Conservation (phyloP, 345 rosid genomes). For the Raphanus sativus region DNA sequence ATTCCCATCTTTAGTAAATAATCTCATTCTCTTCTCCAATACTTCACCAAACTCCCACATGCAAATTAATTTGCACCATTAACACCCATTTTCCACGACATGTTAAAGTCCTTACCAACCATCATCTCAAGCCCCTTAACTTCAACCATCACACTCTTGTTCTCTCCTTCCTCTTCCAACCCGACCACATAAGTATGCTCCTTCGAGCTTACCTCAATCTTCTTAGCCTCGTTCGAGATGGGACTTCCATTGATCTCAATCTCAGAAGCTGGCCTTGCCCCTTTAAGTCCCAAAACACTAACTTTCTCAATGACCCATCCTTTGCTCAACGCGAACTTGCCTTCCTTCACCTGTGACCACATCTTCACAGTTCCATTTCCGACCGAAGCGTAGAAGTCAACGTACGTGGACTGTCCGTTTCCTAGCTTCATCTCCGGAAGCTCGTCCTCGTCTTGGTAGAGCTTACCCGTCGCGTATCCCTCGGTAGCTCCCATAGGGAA, state of each 20-base stretch:
- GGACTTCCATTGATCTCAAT: slow-evolving; percentile 55
- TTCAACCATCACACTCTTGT: slow-evolving; percentile 60
- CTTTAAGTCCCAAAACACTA: slow-evolving; percentile 65
- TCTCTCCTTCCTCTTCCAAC: slow-evolving; percentile 40
- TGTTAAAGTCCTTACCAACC: slow-evolving; percentile 64
- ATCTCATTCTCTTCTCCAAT: slow-evolving; percentile 28
- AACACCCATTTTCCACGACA: slow-evolving; percentile 67
- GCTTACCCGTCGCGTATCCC: slow-evolving; percentile 71
- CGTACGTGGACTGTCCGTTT: slow-evolving; percentile 60
- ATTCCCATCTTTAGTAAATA: background rate
- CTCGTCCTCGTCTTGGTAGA: slow-evolving; percentile 82
- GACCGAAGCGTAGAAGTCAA: slow-evolving; percentile 61
- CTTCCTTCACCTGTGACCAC: slow-evolving; percentile 81
- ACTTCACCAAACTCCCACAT: slow-evolving; percentile 27
- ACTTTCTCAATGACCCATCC: slow-evolving; percentile 76
- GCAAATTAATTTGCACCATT: slow-evolving; percentile 11
- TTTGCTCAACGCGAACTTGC: slow-evolving; percentile 66
- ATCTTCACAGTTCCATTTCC: slow-evolving; percentile 62
- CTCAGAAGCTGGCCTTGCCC: slow-evolving; percentile 43
- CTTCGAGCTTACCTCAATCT: slow-evolving; percentile 41
- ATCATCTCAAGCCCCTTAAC: slow-evolving; percentile 57
- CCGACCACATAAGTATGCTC: slow-evolving; percentile 48
- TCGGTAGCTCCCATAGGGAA: slow-evolving; percentile 68
- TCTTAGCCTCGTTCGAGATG: background rate
- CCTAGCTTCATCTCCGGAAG: slow-evolving; percentile 90